Conservation (phyloP, 352 stramenopile genomes). For the Pilasporangium apinafurcum region DNA sequence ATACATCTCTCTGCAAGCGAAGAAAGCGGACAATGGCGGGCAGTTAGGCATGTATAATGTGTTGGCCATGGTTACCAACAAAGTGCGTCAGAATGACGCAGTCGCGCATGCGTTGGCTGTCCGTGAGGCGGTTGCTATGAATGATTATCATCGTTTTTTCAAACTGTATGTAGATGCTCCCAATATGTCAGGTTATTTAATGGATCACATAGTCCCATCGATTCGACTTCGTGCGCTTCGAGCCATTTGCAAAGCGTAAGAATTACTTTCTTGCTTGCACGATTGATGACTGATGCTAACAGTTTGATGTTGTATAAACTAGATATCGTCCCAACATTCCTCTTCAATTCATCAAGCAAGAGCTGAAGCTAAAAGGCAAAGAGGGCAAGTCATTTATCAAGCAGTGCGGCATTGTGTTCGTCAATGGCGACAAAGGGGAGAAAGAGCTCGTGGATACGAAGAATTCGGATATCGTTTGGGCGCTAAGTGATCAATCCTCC, state of each 20-base stretch:
- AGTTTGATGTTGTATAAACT: constrained; percentile 3
- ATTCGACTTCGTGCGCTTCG: constrained; percentile 78
- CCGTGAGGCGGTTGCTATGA: constrained; percentile 73
- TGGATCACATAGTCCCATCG: constrained; percentile 80
- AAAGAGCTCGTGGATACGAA: constrained; percentile 73
- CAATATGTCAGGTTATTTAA: constrained; percentile 89
- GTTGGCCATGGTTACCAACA: constrained; percentile 43
- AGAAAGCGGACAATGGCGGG: constrained; percentile 80
- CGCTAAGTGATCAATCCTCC: constrained; percentile 71
- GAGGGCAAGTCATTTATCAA: constrained; percentile 66
- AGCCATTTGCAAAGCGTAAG: constrained; percentile 86
- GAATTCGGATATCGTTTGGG: constrained; percentile 78
- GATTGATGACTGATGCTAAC: constrained; percentile 9
- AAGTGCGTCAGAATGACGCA: constrained; percentile 41
- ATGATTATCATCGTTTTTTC: constrained; percentile 88
- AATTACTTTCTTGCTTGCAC: constrained; percentile 2
- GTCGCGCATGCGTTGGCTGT: constrained; percentile 73
- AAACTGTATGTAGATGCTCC: constrained; percentile 80
- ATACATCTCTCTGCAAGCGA: constrained; percentile 85
- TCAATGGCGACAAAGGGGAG: constrained; percentile 57
- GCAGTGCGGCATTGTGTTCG: constrained; percentile 63
- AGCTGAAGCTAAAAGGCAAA: constrained; percentile 72
- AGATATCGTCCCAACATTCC: constrained; percentile 74
- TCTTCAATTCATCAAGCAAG: constrained; percentile 61
- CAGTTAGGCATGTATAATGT: constrained; percentile 85